Percentiles rank a stretch among this genome's conserved stretches.
Conservation (phyloP, 805 yeast species). For the Nakazawaea molendinolei region DNA sequence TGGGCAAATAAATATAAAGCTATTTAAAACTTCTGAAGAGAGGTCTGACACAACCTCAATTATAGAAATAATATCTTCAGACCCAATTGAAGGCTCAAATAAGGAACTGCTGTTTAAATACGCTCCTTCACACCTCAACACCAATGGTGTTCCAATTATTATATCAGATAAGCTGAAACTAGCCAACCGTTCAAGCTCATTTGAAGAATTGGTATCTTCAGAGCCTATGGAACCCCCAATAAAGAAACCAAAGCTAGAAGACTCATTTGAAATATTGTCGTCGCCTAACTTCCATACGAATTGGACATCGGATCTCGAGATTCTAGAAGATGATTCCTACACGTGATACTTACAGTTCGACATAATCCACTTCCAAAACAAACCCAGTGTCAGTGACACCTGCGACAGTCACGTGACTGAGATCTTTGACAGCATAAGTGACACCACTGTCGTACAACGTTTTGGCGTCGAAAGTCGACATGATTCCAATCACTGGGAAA, state of each 20-base stretch:
- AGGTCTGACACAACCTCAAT: too few species aligned
- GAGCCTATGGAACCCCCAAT: too few species aligned
- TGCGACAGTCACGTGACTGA: constrained; percentile 53
- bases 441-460: constrained; percentile 72
- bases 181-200: background rate
- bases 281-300: background rate
- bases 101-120: too few species aligned
- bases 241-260: too few species aligned
- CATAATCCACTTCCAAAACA: constrained; percentile 33
- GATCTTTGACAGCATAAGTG: constrained; percentile 71
- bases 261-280: background rate
- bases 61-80: too few species aligned
- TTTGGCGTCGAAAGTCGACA: constrained; percentile 69
- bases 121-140: too few species aligned
- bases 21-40: too few species aligned
- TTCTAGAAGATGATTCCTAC: too few species aligned
- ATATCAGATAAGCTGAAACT: too few species aligned
- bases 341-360: constrained; percentile 13
- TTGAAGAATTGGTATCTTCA: background rate
- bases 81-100: too few species aligned
- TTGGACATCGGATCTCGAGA: background rate
- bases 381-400: constrained; percentile 41
- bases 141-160: too few species aligned
- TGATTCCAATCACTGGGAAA: constrained; percentile 75
- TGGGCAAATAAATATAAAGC: too few species aligned